A percentile compares a stretch with the other conserved stretches of the same genome.
Conservation (phyloP, 257 asterid species). For the Solanum gracilifrons region DNA sequence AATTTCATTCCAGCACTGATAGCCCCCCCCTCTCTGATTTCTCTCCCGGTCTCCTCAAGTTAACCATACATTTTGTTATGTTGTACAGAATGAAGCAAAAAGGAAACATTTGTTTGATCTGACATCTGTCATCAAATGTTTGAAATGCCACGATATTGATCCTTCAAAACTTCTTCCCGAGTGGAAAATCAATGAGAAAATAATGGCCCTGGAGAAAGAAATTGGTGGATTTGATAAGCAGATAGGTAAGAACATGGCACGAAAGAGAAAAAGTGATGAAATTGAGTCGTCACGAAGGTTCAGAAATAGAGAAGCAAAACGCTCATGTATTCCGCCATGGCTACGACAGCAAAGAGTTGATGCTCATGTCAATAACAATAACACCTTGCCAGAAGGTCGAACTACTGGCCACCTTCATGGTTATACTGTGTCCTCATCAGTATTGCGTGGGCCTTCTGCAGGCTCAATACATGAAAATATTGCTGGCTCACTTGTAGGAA, state of each 20-base stretch:
- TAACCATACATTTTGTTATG: conserved; percentile 3
- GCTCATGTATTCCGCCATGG: conserved; percentile 24
- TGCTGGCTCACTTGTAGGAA: background rate
- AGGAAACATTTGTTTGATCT: conserved; percentile 42
- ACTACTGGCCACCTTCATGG: conserved; percentile 10
- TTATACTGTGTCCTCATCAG: background rate
- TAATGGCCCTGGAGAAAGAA: conserved; percentile 42
- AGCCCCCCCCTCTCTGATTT: background rate
- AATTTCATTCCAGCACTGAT: background rate
- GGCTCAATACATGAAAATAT: background rate
- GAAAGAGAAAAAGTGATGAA: conserved; percentile 50
- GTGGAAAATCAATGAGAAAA: conserved; percentile 61
- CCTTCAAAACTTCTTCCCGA: conserved; percentile 48
- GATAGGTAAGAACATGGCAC: conserved; percentile 20
- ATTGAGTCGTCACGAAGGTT: conserved; percentile 20
- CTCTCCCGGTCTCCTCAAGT: background rate
- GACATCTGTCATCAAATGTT: conserved; percentile 41
- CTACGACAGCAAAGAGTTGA: conserved; percentile 16
- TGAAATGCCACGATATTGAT: conserved; percentile 53
- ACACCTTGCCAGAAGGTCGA: background rate
- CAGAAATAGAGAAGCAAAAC: conserved; percentile 40
- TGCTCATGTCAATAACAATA: background rate
- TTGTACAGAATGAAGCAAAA: conserved; percentile 56
- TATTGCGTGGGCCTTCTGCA: background rate
- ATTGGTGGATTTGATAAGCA: conserved; percentile 5